Conservation (phyloP, 495 filamentous ascomycete species). For the Parathielavia hyrcaniae region DNA sequence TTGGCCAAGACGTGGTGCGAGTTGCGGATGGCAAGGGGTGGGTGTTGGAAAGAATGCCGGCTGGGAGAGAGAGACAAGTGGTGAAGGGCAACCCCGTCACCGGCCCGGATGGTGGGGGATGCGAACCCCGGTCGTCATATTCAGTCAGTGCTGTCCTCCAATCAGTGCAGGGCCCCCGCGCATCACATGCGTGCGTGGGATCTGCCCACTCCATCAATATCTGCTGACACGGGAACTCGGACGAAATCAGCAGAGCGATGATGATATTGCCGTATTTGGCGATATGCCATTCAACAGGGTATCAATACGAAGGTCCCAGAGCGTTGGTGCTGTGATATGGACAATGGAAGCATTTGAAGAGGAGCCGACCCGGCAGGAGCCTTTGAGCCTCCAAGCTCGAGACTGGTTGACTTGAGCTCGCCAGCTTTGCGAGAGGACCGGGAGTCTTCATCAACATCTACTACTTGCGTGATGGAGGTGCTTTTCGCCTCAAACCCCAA, state of each 20-base stretch:
- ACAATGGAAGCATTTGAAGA: too few species aligned
- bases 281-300: too few species aligned
- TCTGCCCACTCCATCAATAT: neutral
- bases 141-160: slow-evolving; percentile 9
- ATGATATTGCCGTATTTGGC: too few species aligned
- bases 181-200: neutral
- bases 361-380: too few species aligned
- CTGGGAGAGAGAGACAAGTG: slow-evolving; percentile 14
- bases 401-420: too few species aligned
- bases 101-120: slow-evolving; percentile 2
- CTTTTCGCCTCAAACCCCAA: too few species aligned
- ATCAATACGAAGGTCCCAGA: too few species aligned
- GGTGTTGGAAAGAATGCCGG: slow-evolving; percentile 7
- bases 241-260: neutral
- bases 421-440: too few species aligned
- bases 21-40: slow-evolving; percentile 12
- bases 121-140: slow-evolving; percentile 3
- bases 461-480: too few species aligned
- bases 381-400: too few species aligned
- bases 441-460: too few species aligned
- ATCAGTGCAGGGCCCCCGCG: neutral
- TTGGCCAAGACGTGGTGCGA: slow-evolving; percentile 13
- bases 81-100: slow-evolving; percentile 7
- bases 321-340: too few species aligned
- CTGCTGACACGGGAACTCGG: neutral